Conservation (phyloP, 202 grass and related monocot genomes). For the Digitaria exilis region DNA sequence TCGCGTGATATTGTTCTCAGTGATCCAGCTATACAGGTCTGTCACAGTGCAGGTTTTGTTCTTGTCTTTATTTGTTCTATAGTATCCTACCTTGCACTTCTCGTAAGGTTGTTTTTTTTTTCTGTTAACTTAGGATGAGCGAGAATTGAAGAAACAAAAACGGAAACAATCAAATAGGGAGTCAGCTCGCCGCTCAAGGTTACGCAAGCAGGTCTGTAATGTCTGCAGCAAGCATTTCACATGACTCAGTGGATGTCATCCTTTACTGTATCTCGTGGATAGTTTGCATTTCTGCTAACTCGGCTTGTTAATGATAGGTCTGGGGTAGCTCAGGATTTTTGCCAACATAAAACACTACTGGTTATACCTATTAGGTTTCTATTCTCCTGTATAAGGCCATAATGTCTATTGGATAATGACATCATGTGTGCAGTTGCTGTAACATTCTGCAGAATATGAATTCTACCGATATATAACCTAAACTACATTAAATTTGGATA, state of each 20-base stretch:
- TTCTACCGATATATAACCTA: slow-evolving; percentile 25
- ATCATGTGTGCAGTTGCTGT: neutral
- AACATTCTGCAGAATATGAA: neutral
- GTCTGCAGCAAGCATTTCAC: slow-evolving; percentile 12
- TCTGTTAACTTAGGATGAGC: slow-evolving; percentile 49
- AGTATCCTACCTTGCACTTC: slow-evolving; percentile 12
- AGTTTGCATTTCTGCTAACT: slow-evolving; percentile 6
- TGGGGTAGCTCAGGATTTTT: slow-evolving; percentile 23
- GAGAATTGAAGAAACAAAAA: slow-evolving; percentile 65
- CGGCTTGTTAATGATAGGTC: slow-evolving; percentile 27
- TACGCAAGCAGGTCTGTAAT: slow-evolving; percentile 61
- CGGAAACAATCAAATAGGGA: slow-evolving; percentile 72
- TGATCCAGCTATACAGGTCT: slow-evolving; percentile 57
- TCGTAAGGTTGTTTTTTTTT: neutral
- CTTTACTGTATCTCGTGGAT: slow-evolving; percentile 19
- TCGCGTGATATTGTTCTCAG: slow-evolving; percentile 53
- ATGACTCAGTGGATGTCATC: slow-evolving; percentile 1
- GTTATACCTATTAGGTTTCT: neutral
- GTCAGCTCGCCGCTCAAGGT: slow-evolving; percentile 66
- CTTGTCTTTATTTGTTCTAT: slow-evolving; percentile 24
- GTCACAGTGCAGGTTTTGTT: slow-evolving; percentile 31
- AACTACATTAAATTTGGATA: slow-evolving; percentile 9
- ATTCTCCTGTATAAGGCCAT: slow-evolving; percentile 7
- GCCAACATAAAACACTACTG: slow-evolving; percentile 3
- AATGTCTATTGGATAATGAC: neutral